These are phyloP conservation scores for Eleusine indica DNA, from an alignment of 176 grass and related monocot species.

Conservation along the genomic window DNA sequence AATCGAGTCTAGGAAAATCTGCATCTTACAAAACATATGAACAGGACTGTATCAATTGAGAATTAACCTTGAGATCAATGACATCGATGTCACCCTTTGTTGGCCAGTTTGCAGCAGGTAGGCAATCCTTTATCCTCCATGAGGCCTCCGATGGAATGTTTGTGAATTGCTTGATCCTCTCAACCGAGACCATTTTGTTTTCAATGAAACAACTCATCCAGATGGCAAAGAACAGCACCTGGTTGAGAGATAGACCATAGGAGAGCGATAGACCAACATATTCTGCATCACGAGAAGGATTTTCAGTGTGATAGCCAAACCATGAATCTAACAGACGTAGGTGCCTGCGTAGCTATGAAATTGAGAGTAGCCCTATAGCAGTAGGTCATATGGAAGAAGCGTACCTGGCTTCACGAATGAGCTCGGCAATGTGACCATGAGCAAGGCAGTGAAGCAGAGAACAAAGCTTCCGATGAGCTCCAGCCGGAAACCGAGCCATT, in stretches of 20 bases:
- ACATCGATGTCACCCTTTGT: conserved; percentile 73
- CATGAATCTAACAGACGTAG: background rate
- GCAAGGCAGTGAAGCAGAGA: conserved; percentile 80
- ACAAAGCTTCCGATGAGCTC: conserved; percentile 87
- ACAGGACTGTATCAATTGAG: background rate
- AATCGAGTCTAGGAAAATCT: background rate
- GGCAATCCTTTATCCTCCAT: conserved; percentile 79
- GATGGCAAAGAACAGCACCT: conserved; percentile 70
- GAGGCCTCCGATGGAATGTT: conserved; percentile 81
- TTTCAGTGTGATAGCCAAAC: background rate
- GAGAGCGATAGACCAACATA: conserved; percentile 94
- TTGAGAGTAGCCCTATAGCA: background rate
- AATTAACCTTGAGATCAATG: conserved; percentile 78
- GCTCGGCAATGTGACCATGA: conserved; percentile 86
- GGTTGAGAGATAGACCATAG: conserved; percentile 89
- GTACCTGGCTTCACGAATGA: conserved; percentile 77
- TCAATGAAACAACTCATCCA: conserved; percentile 96
- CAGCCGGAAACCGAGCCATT: conserved; percentile 90
- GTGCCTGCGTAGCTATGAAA: background rate
- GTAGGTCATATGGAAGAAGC: background rate
- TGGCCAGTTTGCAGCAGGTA: conserved; percentile 77
- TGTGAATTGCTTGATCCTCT: conserved; percentile 96
- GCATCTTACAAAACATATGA: background rate
- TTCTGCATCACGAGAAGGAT: conserved; percentile 53
- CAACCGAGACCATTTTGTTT: conserved; percentile 93